phyloP scores from a whole-genome alignment of 257 asterid genomes.

The Sherardia arvensis region DNA sequence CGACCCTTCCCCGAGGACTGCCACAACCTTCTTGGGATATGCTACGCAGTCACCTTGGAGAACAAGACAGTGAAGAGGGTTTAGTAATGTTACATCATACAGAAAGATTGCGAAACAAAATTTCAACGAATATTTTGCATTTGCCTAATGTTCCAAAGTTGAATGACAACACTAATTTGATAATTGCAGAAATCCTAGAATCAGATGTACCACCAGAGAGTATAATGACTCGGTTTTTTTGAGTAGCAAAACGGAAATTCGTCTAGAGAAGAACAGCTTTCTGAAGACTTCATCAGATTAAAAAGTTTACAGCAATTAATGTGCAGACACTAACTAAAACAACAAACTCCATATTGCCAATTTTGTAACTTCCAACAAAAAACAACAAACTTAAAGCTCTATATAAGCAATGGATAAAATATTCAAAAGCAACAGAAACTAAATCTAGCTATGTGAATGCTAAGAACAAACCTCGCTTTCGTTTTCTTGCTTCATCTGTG shows the following conservation, averaged over 20 bases:
- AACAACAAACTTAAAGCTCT: not conserved
- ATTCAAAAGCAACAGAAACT: not conserved
- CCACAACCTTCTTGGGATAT: slow-evolving; percentile 36
- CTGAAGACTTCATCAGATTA: not conserved
- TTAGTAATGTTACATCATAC: not conserved
- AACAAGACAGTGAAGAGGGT: slow-evolving; percentile 3
- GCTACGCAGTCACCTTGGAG: slow-evolving; percentile 26
- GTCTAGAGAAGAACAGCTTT: not conserved
- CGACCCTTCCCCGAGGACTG: slow-evolving; percentile 64
- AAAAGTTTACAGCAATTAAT: not conserved
- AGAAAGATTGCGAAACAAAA: not conserved
- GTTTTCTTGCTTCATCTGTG: slow-evolving; percentile 27
- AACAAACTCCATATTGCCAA: no score
- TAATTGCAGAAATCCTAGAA: not conserved
- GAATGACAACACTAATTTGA: not conserved
- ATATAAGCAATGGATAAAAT: not conserved
- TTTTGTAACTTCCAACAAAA: not conserved
- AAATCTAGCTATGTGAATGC: not conserved
- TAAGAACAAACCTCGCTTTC: slow-evolving; percentile 31
- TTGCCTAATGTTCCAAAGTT: not conserved
- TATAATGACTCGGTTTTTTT: not conserved
- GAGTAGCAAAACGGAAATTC: no score
- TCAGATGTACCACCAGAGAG: not conserved
- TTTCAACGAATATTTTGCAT: not conserved
- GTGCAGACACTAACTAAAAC: not conserved